Percentiles rank a stretch among this genome's conserved stretches.
Evolutionary conservation across 2,329 filamentous ascomycete genomes (phyloP).

Genomic region (Rachicladosporium sp.): DNA sequence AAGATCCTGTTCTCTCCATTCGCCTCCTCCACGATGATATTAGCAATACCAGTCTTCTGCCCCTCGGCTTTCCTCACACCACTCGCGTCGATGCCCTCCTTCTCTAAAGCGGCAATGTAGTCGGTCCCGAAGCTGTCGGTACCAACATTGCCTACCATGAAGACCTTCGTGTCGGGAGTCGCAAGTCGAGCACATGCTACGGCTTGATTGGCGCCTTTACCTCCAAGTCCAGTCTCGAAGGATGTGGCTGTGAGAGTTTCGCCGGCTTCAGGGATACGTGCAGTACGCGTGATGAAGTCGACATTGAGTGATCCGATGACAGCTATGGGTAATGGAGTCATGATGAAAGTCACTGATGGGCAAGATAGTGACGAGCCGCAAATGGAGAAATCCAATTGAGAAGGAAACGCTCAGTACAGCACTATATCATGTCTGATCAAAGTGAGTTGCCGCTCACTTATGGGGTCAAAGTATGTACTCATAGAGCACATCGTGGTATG

Average conservation of each 20-base stretch:
- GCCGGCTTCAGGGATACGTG: constrained; percentile 69
- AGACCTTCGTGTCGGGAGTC: constrained; percentile 26
- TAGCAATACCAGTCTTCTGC: constrained; percentile 36
- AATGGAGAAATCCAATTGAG: too few species aligned
- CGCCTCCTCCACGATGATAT: constrained; percentile 36
- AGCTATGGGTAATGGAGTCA: constrained; percentile 42
- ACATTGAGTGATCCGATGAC: constrained; percentile 90
- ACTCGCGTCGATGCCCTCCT: constrained; percentile 32
- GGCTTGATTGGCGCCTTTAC: constrained; percentile 91
- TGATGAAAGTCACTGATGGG: too few species aligned
- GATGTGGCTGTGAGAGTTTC: constrained; percentile 74
- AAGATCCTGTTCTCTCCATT: constrained; percentile 39
- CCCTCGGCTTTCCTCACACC: constrained; percentile 28
- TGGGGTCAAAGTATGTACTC: too few species aligned
- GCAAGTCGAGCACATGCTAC: constrained; percentile 36
- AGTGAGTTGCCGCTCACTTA: too few species aligned
- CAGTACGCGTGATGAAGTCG: constrained; percentile 79
- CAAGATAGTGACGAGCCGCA: too few species aligned
- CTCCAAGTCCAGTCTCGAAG: constrained; percentile 72
- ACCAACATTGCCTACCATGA: constrained; percentile 39
- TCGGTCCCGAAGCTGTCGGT: constrained; percentile 30
- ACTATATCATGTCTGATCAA: too few species aligned
- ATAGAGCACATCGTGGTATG: too few species aligned
- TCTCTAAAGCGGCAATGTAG: constrained; percentile 29
- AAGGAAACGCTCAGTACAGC: too few species aligned